Evolutionary conservation across 2,329 filamentous ascomycete genomes (phyloP), one percentile per base, ranked within the genome.

Genomic region (Penicillium sp.): DNA sequence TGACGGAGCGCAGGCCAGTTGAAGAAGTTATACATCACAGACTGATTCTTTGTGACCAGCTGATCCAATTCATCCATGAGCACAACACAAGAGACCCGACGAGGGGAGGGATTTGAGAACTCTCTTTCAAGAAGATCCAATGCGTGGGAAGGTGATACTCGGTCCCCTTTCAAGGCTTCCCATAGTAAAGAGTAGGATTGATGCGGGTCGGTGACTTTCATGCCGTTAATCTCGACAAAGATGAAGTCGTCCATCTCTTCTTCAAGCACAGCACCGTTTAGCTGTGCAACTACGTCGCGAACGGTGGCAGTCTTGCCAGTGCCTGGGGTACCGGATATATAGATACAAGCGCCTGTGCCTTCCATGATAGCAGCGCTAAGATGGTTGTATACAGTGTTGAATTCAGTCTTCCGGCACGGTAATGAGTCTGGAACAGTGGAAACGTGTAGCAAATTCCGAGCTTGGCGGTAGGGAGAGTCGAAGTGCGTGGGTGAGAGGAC

Each of bases 21-120:
- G 83, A 99, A 99, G 75, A 99, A 99, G 75, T 99, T 99, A 79
- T 99, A 99, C 94, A 99, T 99, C 76, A 99, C 94, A n/a, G 91
- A 93, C 74, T 99, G 95, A 69, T 96, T 97, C 70, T 93, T 94
- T 13, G 94, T 99, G 5, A 99, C 95, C 8, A 99, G 84, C 76
- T 99, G 94, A 72, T 99, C 94, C 47, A 99, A 82, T 76, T 99
- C 94, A 69, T 99, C 94, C 94, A 99, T 99, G 50, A 99, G 78
- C 2, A 99, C 94, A 15, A 99, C 94, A 70, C 93, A 97, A 1
- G 95, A 94, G 6, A 96, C 91, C 59, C 94, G 85, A 50, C 94
- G 85, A 25, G 94, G 94, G 58, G 89, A 95, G 0, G 95, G 94
- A 58, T 92, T 88, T 57, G 86, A 93, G 72, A 99, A 99, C 71